Evolutionary conservation across 129 eudicot species (phyloP).

Genomic region (Apium graveolens): DNA sequence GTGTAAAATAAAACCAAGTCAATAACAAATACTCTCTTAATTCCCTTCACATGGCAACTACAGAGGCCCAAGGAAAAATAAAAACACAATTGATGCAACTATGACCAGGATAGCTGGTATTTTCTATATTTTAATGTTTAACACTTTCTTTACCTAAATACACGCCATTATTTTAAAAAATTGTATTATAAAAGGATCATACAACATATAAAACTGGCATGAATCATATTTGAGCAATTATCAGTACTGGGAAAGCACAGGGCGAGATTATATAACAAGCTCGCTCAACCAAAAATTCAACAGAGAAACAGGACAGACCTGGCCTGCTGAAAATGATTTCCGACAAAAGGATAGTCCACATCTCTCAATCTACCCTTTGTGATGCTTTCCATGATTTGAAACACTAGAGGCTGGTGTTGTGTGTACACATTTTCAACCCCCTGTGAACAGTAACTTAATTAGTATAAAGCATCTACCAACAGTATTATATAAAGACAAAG

Average conservation of each 20-base stretch:
- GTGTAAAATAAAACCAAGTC: not conserved
- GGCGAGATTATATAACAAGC: not conserved
- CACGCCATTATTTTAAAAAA: not conserved
- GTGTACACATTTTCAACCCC: slow-evolving; percentile 99
- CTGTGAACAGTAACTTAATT: slow-evolving; percentile 26
- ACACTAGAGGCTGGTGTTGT: slow-evolving; percentile 92
- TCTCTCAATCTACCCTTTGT: slow-evolving; percentile 90
- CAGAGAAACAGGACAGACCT: slow-evolving; percentile 40
- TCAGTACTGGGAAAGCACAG: not conserved
- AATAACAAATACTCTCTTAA: not conserved
- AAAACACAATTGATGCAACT: not conserved
- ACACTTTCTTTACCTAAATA: not conserved
- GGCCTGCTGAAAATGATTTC: slow-evolving; percentile 91
- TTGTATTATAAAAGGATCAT: not conserved
- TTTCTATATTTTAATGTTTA: not conserved
- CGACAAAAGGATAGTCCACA: slow-evolving; percentile 89
- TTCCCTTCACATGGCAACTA: not conserved
- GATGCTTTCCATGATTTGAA: slow-evolving; percentile 94
- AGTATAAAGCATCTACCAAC: slow-evolving; percentile 5
- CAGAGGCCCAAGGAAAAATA: not conserved
- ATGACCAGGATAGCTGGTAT: not conserved
- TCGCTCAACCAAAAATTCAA: not conserved
- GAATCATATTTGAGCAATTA: not conserved
- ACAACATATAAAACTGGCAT: not conserved
- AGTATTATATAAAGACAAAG: not conserved